These are phyloP conservation scores for Suaeda aralocaspica DNA, from an alignment of 148 eudicot species.

Conservation along the genomic window DNA sequence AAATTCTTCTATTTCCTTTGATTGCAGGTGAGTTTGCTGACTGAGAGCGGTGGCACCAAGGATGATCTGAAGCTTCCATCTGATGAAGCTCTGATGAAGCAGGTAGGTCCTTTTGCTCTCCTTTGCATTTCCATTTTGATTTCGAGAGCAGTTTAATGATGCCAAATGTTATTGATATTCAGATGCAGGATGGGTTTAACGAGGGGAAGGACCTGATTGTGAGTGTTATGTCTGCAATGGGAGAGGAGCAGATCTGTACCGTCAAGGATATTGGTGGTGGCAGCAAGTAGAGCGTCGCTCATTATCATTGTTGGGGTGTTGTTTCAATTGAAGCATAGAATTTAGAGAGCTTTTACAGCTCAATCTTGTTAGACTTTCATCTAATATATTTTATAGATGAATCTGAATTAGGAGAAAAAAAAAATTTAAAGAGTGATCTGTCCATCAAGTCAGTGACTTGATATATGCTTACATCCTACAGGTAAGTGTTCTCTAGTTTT, in stretches of 20 bases:
- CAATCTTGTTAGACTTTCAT: neutral
- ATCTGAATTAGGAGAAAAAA: neutral
- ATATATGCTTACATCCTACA: neutral
- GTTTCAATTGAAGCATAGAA: neutral
- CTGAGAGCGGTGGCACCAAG: conserved; percentile 76
- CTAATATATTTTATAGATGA: neutral
- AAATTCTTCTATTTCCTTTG: neutral
- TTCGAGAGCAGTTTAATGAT: too few relatives aligned
- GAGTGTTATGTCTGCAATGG: conserved; percentile 33
- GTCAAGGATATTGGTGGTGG: conserved; percentile 26
- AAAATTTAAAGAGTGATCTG: neutral
- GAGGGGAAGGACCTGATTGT: conserved; percentile 32
- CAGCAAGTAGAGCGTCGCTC: neutral
- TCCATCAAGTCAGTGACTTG: neutral
- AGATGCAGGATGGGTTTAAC: conserved; percentile 30
- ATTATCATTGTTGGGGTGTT: neutral
- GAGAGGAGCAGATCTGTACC: conserved; percentile 33
- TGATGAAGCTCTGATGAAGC: conserved; percentile 55
- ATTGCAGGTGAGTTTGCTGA: conserved; percentile 66
- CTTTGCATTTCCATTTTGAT: neutral
- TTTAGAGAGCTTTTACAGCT: neutral
- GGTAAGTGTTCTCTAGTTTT: neutral
- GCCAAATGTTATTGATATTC: neutral
- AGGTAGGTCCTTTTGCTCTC: conserved; percentile 30
- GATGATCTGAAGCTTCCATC: conserved; percentile 85